Base-by-base conservation (phyloP, 1,284 basidiomycete species). In the Leccinum griseonigrum region DNA sequence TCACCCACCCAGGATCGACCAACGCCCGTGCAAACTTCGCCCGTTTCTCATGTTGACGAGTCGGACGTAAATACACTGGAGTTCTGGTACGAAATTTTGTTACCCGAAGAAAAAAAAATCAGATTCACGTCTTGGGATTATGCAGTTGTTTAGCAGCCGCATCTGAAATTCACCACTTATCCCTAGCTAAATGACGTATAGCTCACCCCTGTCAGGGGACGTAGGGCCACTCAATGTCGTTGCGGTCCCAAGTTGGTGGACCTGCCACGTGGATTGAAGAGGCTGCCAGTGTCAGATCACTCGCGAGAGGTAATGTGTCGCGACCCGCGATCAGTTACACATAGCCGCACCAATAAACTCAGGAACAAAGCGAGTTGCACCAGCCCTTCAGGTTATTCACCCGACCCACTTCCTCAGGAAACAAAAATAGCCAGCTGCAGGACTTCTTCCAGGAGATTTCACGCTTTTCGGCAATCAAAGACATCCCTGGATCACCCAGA, bases 1-100 rank as follows among this genome's bases (percentile, higher is more conserved):
- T 75, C 14, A 75, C 71, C 69, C 71, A 75, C 1, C 69, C 73
- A 11, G 73, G 72, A 59, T 75, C 71, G 3, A 75, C 34, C 5
- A 65, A 56, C 22, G 74, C 60, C 0, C 62, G 58, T 1, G 68
- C 71, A 46, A 74, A 60, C 48, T 75, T 67, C 1, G 32, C 34
- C 2, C 11, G 34, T 34, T 34, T 34, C 13, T 11, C 5, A 6
- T 34, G 32, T 34, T 34, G 34, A 34, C 34, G 13, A 26, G 13
- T 34, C 34, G 13, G 34, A 34, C 22, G 22, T 26, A 26, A 26
- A 26, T 26, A 26, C 22, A 26, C 1, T 26, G 22, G 22, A 1
- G 22, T 26, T 26, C 22, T 34, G 5, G 13, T 13, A 13, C 34
- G 13, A 5, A 34, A 34, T 11, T 34, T 34, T 34, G 34, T 34